Percentiles rank a stretch among this genome's conserved stretches.
Evolutionary conservation across 164 flowering plant species (phyloP).

Genomic region (Brasenia schreberi): DNA sequence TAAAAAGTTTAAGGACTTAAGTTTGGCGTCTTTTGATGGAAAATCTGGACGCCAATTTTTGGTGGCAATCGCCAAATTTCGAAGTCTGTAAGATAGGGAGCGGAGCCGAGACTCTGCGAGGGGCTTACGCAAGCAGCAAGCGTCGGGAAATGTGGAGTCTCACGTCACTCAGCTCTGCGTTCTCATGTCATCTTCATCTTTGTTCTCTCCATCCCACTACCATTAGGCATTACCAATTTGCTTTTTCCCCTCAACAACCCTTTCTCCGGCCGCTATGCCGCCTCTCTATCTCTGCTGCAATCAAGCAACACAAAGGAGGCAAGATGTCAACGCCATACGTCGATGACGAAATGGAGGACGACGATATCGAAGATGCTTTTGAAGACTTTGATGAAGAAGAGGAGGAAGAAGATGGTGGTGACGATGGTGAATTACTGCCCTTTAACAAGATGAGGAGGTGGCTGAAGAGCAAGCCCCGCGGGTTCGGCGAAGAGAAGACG

Average conservation of each 20-base stretch:
- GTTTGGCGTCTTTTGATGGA: too few species aligned
- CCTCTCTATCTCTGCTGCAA: background rate
- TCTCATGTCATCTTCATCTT: background rate
- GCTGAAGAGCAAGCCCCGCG: slow-evolving; percentile 54
- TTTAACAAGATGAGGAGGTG: slow-evolving; percentile 43
- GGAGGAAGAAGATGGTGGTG: slow-evolving; percentile 24
- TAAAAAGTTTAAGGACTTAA: too few species aligned
- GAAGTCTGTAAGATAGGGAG: too few species aligned
- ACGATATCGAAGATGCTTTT: slow-evolving; percentile 1
- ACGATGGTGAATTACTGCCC: slow-evolving; percentile 31
- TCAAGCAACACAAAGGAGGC: background rate
- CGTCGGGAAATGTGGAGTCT: background rate
- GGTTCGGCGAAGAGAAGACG: slow-evolving; percentile 78
- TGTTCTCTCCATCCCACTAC: background rate
- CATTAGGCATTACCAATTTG: background rate
- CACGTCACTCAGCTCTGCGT: background rate
- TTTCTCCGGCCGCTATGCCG: background rate
- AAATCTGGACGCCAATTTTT: too few species aligned
- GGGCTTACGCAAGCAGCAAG: background rate
- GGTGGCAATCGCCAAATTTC: too few species aligned
- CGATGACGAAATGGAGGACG: background rate
- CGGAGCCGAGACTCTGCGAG: too few species aligned
- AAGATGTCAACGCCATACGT: background rate
- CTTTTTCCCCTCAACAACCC: background rate
- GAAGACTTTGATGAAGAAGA: slow-evolving; percentile 12